Base-by-base conservation (phyloP, 345 rosid species). In the Eucalyptus polybractea region DNA sequence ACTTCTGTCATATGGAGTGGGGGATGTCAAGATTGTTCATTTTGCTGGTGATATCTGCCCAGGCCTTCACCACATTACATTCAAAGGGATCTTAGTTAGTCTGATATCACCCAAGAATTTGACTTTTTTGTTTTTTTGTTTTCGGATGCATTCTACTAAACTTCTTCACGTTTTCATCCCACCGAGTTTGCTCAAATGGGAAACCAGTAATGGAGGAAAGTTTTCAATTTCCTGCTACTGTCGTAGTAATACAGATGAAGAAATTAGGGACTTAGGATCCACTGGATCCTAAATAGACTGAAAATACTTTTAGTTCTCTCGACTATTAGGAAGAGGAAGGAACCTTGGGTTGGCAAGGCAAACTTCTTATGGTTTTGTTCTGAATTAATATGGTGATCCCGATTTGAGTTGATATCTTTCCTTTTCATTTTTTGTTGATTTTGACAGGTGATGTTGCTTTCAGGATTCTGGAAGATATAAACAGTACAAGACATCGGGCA, bases 361-460 rank as follows among this genome's bases (percentile, higher is more conserved):
- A 21, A 76, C 29, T 4, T 37, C 45, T 40, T 40, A 40, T 40
- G 22, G 47, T 40, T 40, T 33, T 76, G 27, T 76, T 69, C 80
- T 3, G 14, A 76, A 13, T 76, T 40, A 76, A 76, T 21, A 76
- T 40, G 85, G 8, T 21, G 47, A 21, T 76, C 47, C 25, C 47
- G 2, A 40, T 40, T 76, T 21, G 27, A 76, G 85, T 76, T 40
- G 47, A 76, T 76, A 21, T 21, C 89, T 65, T 72, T 24, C 33
- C 31, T 40, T 33, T 50, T 60, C 65, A 40, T 49, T 31, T 72
- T 86, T 47, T 72, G 90, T 37, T 89, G 89, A 89, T 88, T 92
- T 51, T 87, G 87, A 93, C 95, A 97, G 99, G 99, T 88, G 99
- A 97, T 94, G 96, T 97, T 93, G 97, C 98, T 86, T 97, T 98